Conservation (phyloP, 1,284 basidiomycete genomes). For the Serendipita sp. region DNA sequence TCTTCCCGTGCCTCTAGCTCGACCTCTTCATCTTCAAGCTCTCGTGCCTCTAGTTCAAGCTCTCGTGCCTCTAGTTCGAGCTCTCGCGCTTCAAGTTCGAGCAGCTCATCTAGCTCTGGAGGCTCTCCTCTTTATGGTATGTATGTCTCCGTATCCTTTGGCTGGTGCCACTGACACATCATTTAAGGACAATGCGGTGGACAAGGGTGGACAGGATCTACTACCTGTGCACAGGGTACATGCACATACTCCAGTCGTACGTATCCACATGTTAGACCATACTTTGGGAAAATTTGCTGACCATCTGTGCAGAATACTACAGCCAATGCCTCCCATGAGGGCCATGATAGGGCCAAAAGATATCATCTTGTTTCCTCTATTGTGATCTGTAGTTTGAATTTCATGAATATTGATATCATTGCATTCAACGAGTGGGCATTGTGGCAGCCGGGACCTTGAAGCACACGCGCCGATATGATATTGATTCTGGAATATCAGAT, state of each 20-base stretch:
- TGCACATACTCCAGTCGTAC: not conserved
- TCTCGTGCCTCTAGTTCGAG: not conserved
- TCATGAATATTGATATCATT: too few species aligned
- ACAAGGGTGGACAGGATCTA: slow-evolving; percentile 10
- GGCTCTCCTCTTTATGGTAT: not conserved
- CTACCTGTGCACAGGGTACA: slow-evolving; percentile 7
- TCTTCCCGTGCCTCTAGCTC: slow-evolving; percentile 2
- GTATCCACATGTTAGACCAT: too few species aligned
- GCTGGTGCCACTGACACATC: not conserved
- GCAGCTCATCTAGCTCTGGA: not conserved
- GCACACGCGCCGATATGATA: too few species aligned
- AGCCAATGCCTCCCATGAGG: not conserved
- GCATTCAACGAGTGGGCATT: too few species aligned
- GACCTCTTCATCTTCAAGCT: not conserved
- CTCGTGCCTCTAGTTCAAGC: not conserved
- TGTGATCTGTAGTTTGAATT: too few species aligned
- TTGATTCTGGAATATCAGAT: too few species aligned
- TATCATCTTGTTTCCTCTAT: too few species aligned
- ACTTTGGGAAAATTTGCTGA: not conserved
- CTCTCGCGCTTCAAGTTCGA: slow-evolving; percentile 1
- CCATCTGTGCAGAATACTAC: not conserved
- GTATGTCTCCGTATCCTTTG: not conserved
- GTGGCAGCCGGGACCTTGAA: too few species aligned
- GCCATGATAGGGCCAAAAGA: not conserved
- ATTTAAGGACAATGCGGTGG: slow-evolving; percentile 8